Evolutionary conservation across 768 basidiomycete genomes (phyloP).

Genomic region (Pleurotus ostreatus): DNA sequence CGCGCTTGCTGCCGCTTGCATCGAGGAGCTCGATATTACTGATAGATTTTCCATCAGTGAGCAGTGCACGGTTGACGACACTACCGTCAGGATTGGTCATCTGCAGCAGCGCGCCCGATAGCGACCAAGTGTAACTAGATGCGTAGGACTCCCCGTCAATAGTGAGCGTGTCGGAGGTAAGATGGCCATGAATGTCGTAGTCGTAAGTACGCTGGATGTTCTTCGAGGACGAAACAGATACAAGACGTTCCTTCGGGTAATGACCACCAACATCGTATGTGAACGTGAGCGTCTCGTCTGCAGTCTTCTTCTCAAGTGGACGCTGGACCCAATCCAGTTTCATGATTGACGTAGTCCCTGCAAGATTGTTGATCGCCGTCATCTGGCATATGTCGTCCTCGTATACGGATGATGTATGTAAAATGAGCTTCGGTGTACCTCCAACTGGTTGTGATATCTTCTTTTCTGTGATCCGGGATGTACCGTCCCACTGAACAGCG

Average conservation of each 20-base stretch:
- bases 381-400: background rate
- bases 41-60: slow-evolving; percentile 5
- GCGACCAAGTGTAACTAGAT: background rate
- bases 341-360: background rate
- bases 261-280: background rate
- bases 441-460: background rate
- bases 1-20: background rate
- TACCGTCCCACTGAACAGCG: background rate
- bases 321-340: background rate
- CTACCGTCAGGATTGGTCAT: background rate
- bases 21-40: background rate
- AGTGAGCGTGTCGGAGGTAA: background rate
- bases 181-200: slow-evolving; percentile 5
- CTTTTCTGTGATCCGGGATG: background rate
- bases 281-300: slow-evolving; percentile 1
- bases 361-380: background rate
- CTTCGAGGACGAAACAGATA: slow-evolving; percentile 3
- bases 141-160: background rate
- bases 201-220: background rate
- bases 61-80: background rate
- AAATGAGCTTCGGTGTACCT: background rate
- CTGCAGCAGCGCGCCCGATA: background rate
- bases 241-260: slow-evolving; percentile 3
- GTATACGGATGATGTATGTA: background rate
- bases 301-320: background rate